Conservation (phyloP, 2,329 filamentous ascomycete species). For the Ambrosiella xylebori region DNA sequence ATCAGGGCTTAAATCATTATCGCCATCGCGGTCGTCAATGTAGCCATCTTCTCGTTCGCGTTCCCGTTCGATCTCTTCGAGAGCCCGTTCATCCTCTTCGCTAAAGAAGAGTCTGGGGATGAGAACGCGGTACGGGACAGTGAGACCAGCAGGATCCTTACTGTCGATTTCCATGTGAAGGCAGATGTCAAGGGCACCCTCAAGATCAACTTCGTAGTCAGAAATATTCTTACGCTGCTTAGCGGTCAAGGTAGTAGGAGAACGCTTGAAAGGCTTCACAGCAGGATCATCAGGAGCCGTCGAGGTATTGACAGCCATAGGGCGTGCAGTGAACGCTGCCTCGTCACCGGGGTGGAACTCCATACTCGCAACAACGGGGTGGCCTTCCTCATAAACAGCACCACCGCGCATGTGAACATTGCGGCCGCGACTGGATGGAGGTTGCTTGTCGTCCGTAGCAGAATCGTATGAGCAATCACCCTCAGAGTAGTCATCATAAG, state of each 20-base stretch:
- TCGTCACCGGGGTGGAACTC: slow-evolving; percentile 42
- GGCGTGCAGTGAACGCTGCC: slow-evolving; percentile 27
- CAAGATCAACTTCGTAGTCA: slow-evolving; percentile 50
- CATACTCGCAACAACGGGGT: slow-evolving; percentile 15
- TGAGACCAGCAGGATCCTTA: slow-evolving; percentile 73
- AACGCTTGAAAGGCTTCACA: slow-evolving; percentile 40
- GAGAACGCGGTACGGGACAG: slow-evolving; percentile 69
- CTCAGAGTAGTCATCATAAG: slow-evolving; percentile 12
- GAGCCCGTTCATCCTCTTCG: slow-evolving; percentile 20
- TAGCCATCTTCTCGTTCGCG: not conserved
- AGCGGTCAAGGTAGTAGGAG: slow-evolving; percentile 48
- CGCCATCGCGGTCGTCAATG: not conserved
- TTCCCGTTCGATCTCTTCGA: slow-evolving; percentile 13
- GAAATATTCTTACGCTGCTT: slow-evolving; percentile 41
- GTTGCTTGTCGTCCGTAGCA: slow-evolving; percentile 11
- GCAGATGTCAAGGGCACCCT: slow-evolving; percentile 70
- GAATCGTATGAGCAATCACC: slow-evolving; percentile 14
- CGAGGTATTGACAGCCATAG: not conserved
- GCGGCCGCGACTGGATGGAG: slow-evolving; percentile 12
- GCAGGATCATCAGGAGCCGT: slow-evolving; percentile 1
- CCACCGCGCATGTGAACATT: slow-evolving; percentile 24
- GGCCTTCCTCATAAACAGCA: slow-evolving; percentile 18
- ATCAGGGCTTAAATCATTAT: not conserved
- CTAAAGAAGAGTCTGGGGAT: slow-evolving; percentile 60
- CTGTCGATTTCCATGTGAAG: slow-evolving; percentile 80